Conservation (phyloP, 768 basidiomycete genomes). For the Pleurotus salmoneostramineus region DNA sequence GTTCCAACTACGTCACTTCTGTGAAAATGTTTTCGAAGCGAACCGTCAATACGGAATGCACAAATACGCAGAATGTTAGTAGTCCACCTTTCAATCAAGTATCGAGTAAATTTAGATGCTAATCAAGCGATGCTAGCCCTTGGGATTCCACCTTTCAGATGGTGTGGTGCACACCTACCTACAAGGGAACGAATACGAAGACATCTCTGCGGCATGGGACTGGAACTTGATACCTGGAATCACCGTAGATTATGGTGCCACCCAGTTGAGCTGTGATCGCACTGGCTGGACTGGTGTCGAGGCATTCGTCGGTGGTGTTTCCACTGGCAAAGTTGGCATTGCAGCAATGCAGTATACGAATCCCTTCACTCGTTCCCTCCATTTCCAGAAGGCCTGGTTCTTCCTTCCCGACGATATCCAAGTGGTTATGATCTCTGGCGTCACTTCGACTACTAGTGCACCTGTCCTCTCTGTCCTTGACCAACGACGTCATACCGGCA, state of each 20-base stretch:
- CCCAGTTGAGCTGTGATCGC: slow-evolving; percentile 43
- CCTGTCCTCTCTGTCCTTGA: slow-evolving; percentile 65
- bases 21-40: slow-evolving; percentile 61
- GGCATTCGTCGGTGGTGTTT: slow-evolving; percentile 63
- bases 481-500: slow-evolving; percentile 45
- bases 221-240: slow-evolving; percentile 77
- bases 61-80: slow-evolving; percentile 58
- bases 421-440: slow-evolving; percentile 54
- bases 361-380: slow-evolving; percentile 47
- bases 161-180: slow-evolving; percentile 63
- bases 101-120: not conserved
- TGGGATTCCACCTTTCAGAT: slow-evolving; percentile 69
- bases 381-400: slow-evolving; percentile 73
- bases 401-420: slow-evolving; percentile 64
- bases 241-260: slow-evolving; percentile 60
- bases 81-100: slow-evolving; percentile 9
- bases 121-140: slow-evolving; percentile 30
- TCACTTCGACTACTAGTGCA: slow-evolving; percentile 38
- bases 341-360: slow-evolving; percentile 68
- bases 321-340: slow-evolving; percentile 51
- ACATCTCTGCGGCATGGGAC: slow-evolving; percentile 70
- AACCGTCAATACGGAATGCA: slow-evolving; percentile 60
- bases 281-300: slow-evolving; percentile 43
- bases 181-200: slow-evolving; percentile 66
- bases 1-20: slow-evolving; percentile 53